These are phyloP conservation scores for Boletus patriciae DNA, from an alignment of 768 basidiomycete genomes.

Conservation along the genomic window DNA sequence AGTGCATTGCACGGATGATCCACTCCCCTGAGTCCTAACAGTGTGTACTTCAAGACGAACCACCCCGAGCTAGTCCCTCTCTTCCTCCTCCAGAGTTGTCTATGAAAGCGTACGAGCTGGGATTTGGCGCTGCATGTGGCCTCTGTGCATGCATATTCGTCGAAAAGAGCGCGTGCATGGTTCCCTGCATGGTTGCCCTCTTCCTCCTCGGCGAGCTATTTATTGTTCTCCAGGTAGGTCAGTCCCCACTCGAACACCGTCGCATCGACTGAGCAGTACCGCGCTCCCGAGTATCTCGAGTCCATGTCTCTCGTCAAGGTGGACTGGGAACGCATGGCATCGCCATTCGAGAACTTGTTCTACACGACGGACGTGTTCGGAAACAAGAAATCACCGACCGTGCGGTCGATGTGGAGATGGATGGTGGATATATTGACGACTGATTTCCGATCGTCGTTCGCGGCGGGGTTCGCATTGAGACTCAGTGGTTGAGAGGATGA, in stretches of 20 bases:
- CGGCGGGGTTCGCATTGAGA: constrained; percentile 81
- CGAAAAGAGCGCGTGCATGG: constrained; percentile 84
- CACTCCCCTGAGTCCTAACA: constrained; percentile 2
- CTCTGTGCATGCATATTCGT: constrained; percentile 90
- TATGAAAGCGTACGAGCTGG: constrained; percentile 76
- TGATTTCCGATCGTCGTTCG: constrained; percentile 90
- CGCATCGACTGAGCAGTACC: background rate
- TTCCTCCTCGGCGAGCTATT: constrained; percentile 81
- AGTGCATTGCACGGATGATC: constrained; percentile 12
- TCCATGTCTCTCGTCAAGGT: constrained; percentile 72
- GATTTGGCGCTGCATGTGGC: constrained; percentile 87
- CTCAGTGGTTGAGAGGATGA: constrained; percentile 60
- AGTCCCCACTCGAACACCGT: background rate
- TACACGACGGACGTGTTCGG: constrained; percentile 63
- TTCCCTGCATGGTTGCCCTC: constrained; percentile 82
- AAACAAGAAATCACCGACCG: constrained; percentile 56
- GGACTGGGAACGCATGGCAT: constrained; percentile 70
- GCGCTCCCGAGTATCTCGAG: constrained; percentile 66
- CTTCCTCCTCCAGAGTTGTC: constrained; percentile 58
- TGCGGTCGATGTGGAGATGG: constrained; percentile 65
- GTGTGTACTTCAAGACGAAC: constrained; percentile 5
- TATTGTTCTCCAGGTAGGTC: constrained; percentile 80
- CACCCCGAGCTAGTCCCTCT: constrained; percentile 9
- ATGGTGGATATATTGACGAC: constrained; percentile 81
- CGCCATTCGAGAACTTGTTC: constrained; percentile 71